Conservation (phyloP, 306 rosid genomes). For the peach (Prunus persica) region DNA sequence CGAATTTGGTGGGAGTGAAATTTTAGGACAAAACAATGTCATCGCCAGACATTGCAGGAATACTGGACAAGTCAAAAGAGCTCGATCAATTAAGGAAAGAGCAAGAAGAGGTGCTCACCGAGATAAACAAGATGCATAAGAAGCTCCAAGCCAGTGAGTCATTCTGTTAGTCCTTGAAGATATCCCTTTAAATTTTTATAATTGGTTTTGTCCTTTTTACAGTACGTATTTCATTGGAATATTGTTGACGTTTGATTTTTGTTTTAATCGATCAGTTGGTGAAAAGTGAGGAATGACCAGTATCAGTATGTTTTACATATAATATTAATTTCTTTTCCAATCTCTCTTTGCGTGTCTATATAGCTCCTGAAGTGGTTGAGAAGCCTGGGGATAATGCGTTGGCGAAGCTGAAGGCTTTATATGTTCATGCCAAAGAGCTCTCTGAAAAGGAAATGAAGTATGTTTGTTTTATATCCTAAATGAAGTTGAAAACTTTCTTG, state of each 20-base stretch:
- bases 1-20: background rate
- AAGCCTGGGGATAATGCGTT: conserved; percentile 93
- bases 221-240: background rate
- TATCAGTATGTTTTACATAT: background rate
- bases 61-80: conserved; percentile 75
- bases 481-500: conserved; percentile 12
- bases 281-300: background rate
- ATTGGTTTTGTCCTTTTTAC: background rate
- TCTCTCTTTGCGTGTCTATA: conserved; percentile 6
- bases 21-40: conserved; percentile 46
- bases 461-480: conserved; percentile 24
- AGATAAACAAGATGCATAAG: conserved; percentile 92
- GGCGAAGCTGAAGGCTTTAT: conserved; percentile 53
- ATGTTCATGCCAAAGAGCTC: conserved; percentile 79
- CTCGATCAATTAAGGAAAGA: conserved; percentile 87
- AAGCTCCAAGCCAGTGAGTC: conserved; percentile 71
- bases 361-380: conserved; percentile 97
- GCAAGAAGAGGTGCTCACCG: conserved; percentile 63
- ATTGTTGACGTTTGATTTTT: background rate
- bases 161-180: background rate
- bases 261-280: background rate
- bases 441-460: conserved; percentile 77
- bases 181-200: background rate
- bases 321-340: conserved; percentile 15
- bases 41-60: conserved; percentile 64